phyloP scores from a whole-genome alignment of 495 filamentous ascomycete species.

The Cercophora newfieldiana region DNA sequence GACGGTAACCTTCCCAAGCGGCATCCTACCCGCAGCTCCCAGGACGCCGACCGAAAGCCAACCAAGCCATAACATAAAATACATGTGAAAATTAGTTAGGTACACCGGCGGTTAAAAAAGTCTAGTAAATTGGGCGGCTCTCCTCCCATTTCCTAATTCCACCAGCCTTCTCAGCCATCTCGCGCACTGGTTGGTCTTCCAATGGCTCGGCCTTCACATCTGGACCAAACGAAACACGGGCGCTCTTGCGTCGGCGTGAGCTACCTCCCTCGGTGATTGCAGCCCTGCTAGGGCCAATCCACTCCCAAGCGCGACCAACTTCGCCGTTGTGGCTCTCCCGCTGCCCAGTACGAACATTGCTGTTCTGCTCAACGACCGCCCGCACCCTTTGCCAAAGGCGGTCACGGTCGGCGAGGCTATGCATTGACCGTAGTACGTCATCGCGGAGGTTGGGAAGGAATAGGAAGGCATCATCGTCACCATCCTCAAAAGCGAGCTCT shows the following conservation, averaged over 20 bases:
- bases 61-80: neutral
- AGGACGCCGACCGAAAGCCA: neutral
- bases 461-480: conserved; percentile 70
- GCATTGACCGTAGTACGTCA: conserved; percentile 82
- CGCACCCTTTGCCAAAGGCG: conserved; percentile 79
- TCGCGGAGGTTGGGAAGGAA: conserved; percentile 87
- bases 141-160: conserved; percentile 47
- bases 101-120: neutral
- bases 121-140: conserved; percentile 64
- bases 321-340: conserved; percentile 83
- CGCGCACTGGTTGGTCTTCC: conserved; percentile 3
- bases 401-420: conserved; percentile 69
- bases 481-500: conserved; percentile 67
- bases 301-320: conserved; percentile 89
- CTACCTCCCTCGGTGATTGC: conserved; percentile 38
- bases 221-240: conserved; percentile 47
- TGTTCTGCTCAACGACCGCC: conserved; percentile 84
- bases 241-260: conserved; percentile 50
- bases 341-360: conserved; percentile 84
- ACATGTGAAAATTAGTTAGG: neutral
- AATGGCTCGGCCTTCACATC: conserved; percentile 33
- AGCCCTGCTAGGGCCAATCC: conserved; percentile 73
- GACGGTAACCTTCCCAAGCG: neutral
- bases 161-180: conserved; percentile 10
- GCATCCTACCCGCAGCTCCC: too few relatives aligned